These are phyloP conservation scores for Pterulicium gracile DNA, from an alignment of 1,284 basidiomycete species.

Conservation along the genomic window DNA sequence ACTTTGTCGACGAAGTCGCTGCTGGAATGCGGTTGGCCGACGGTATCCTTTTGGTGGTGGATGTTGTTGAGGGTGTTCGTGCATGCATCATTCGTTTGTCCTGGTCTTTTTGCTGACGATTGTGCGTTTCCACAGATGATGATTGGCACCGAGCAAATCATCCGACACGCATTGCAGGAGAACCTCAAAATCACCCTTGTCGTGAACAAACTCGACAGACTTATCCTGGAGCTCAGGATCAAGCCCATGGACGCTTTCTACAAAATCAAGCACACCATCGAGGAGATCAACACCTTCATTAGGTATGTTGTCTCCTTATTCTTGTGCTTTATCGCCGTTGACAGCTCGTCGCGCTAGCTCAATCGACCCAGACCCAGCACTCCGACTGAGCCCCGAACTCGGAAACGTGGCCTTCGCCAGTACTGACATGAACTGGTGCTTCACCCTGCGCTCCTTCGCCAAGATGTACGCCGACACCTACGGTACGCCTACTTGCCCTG, in stretches of 20 bases:
- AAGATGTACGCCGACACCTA: conserved; percentile 94
- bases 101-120: conserved; percentile 9
- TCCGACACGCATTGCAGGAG: conserved; percentile 84
- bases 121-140: conserved; percentile 47
- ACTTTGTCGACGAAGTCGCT: conserved; percentile 96
- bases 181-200: conserved; percentile 87
- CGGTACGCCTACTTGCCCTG: conserved; percentile 31
- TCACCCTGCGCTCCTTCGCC: conserved; percentile 90
- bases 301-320: conserved; percentile 40
- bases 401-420: conserved; percentile 98
- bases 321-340: conserved; percentile 4
- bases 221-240: conserved; percentile 93
- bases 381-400: conserved; percentile 85
- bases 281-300: conserved; percentile 95
- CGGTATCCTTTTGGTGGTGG: conserved; percentile 89
- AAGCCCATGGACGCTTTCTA: conserved; percentile 96
- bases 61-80: conserved; percentile 90
- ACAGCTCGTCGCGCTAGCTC: conserved; percentile 35
- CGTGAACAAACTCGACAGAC: conserved; percentile 96
- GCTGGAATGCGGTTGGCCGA: conserved; percentile 83
- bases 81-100: conserved; percentile 9
- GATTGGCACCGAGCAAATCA: conserved; percentile 80
- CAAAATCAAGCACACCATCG: conserved; percentile 98
- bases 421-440: conserved; percentile 96
- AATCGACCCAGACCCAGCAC: conserved; percentile 80